Conservation (phyloP, 768 basidiomycete genomes). For the Trametes elegans region DNA sequence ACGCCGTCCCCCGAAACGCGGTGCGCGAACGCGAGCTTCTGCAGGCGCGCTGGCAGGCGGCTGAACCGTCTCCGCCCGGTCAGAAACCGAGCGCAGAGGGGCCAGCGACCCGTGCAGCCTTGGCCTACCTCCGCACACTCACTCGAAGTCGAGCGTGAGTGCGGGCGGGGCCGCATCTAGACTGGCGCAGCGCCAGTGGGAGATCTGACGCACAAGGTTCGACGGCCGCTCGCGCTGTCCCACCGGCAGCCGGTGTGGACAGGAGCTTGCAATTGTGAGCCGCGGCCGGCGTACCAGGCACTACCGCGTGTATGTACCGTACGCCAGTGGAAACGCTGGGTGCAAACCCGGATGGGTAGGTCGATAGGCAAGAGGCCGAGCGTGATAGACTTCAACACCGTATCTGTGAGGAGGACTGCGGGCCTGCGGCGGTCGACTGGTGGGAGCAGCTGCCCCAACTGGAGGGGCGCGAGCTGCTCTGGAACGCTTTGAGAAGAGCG, state of each 20-base stretch:
- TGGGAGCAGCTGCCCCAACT: background rate
- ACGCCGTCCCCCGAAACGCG: background rate
- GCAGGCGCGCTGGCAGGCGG: background rate
- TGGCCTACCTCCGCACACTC: too few species aligned
- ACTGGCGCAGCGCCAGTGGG: background rate
- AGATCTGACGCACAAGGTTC: background rate
- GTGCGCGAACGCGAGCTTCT: too few species aligned
- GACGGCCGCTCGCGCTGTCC: background rate
- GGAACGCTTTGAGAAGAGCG: background rate
- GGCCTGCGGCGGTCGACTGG: too few species aligned
- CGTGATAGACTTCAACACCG: conserved; percentile 3
- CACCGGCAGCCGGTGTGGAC: background rate
- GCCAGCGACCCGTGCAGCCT: too few species aligned
- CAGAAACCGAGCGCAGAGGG: background rate
- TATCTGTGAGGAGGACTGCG: too few species aligned
- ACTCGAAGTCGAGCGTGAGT: background rate
- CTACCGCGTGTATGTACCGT: too few species aligned
- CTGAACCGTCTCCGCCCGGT: conserved; percentile 8
- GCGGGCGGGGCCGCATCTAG: background rate
- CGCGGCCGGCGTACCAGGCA: too few species aligned
- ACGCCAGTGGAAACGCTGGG: too few species aligned
- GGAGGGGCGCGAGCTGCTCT: background rate
- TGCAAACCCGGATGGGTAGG: background rate
- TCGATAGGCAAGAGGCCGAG: conserved; percentile 7
- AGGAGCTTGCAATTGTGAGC: too few species aligned